phyloP scores from a whole-genome alignment of 768 basidiomycete species.

The Trametes sanguinea region DNA sequence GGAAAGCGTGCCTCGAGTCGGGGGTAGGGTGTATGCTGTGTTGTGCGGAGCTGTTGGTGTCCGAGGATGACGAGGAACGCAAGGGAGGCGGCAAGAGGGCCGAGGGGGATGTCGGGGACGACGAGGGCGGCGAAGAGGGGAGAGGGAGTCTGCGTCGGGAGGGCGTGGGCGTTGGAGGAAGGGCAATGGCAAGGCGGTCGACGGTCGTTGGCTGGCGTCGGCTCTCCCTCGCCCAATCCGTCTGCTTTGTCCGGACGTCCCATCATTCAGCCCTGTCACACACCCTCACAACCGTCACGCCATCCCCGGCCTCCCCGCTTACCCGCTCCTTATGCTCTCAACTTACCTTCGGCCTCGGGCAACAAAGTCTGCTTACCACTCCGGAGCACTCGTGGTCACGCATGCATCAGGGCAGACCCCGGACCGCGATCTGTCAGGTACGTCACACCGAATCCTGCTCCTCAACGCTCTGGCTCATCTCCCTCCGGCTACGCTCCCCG shows the following conservation, averaged over 20 bases:
- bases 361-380: not conserved
- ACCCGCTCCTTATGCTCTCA: too few relatives aligned
- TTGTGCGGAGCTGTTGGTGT: too few relatives aligned
- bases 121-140: not conserved
- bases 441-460: not conserved
- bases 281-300: not conserved
- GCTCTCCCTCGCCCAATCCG: constrained; percentile 15
- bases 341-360: too few relatives aligned
- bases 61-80: not conserved
- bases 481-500: not conserved
- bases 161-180: constrained; percentile 1
- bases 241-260: constrained; percentile 12
- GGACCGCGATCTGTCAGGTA: constrained; percentile 13
- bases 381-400: not conserved
- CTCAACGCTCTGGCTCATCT: constrained; percentile 5
- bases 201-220: constrained; percentile 19
- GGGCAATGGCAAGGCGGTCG: too few relatives aligned
- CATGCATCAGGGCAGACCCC: too few relatives aligned
- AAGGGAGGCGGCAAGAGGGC: too few relatives aligned
- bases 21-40: too few relatives aligned
- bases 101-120: not conserved
- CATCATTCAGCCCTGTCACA: constrained; percentile 9
- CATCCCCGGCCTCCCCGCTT: not conserved
- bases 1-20: not conserved
- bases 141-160: constrained; percentile 10